Conservation (phyloP, 2,329 filamentous ascomycete genomes). For the Xylariaceae sp. region DNA sequence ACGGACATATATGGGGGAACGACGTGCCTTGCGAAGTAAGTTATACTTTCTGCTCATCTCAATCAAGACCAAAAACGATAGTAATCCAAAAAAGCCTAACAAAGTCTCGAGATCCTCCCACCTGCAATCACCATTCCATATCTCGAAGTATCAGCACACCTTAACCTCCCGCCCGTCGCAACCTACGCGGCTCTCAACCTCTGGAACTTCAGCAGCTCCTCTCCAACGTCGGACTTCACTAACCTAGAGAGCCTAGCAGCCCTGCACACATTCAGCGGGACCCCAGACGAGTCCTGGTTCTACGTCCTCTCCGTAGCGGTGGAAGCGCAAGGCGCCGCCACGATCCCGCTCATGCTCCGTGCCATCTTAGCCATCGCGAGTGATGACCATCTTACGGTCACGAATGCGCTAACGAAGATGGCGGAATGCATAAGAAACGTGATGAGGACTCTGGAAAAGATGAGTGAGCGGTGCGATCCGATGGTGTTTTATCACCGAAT, state of each 20-base stretch:
- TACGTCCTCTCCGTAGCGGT: slow-evolving; percentile 86
- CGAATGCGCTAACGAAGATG: slow-evolving; percentile 60
- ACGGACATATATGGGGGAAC: slow-evolving; percentile 88
- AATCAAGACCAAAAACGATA: background rate
- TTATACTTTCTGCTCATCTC: background rate
- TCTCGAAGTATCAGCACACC: slow-evolving; percentile 63
- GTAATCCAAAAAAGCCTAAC: slow-evolving; percentile 17
- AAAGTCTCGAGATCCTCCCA: slow-evolving; percentile 54
- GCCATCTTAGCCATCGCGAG: slow-evolving; percentile 67
- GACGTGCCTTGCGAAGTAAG: slow-evolving; percentile 67
- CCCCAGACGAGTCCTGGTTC: slow-evolving; percentile 91
- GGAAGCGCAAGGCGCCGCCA: slow-evolving; percentile 66
- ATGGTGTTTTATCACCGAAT: slow-evolving; percentile 87
- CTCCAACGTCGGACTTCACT: slow-evolving; percentile 50
- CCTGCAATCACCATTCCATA: slow-evolving; percentile 75
- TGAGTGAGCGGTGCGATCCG: slow-evolving; percentile 87
- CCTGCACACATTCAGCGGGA: slow-evolving; percentile 82
- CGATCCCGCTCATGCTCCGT: slow-evolving; percentile 72
- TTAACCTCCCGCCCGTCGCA: slow-evolving; percentile 83
- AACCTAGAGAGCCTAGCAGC: slow-evolving; percentile 66
- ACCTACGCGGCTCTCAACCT: slow-evolving; percentile 83
- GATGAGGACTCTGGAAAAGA: slow-evolving; percentile 65
- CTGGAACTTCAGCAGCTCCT: slow-evolving; percentile 72
- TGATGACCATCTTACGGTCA: slow-evolving; percentile 58
- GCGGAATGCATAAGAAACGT: slow-evolving; percentile 66